Base-by-base conservation (phyloP, 1,284 basidiomycete species). In the Veloporphyrellus conicus region DNA sequence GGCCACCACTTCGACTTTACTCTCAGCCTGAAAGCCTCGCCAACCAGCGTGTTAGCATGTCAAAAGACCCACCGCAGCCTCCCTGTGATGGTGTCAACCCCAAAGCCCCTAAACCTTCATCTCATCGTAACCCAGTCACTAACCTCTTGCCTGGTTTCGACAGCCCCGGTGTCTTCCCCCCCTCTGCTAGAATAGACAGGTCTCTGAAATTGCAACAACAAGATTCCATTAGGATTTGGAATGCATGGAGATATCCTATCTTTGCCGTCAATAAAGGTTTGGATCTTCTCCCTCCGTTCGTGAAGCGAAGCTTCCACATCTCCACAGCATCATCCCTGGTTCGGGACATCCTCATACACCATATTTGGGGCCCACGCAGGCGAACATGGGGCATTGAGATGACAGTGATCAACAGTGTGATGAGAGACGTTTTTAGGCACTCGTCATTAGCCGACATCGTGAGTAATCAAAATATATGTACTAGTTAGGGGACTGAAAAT, bases 351-450 rank as follows among this genome's bases (percentile, higher is more conserved):
- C 66, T 90, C 28, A 74, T 76, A 8, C 82, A 93, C 61, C 79
- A 82, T 55, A 68, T 92, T 35, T 86, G 79, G 74, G 91, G 91
- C 3, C 91, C 92, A 2, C 80, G 84, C 32, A 84, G 81, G 60
- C 86, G 87, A 64, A 84, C 86, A 4, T 94, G 91, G 91, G 89
- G 90, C 0, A 81, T 94, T 43, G 86, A 92, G 64, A 90, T 92
- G 88, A 90, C 89, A 1, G 73, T 91, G 19, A 75, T 91, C 16
- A 87, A 86, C 8, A 82, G 82, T 48, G 75, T 96, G 56, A 89
- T 96, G 77, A 82, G 94, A 48, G 90, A 92, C 47, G 81, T 90
- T 20, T 85, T 86, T 9, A 76, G 81, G 36, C 90, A 96, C 65
- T 87, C 90, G 10, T 81, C 87, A 43, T 76, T 99, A 32, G 84